Base-by-base conservation (phyloP, 176 grass and related monocot genomes). In the Cocos nucifera region DNA sequence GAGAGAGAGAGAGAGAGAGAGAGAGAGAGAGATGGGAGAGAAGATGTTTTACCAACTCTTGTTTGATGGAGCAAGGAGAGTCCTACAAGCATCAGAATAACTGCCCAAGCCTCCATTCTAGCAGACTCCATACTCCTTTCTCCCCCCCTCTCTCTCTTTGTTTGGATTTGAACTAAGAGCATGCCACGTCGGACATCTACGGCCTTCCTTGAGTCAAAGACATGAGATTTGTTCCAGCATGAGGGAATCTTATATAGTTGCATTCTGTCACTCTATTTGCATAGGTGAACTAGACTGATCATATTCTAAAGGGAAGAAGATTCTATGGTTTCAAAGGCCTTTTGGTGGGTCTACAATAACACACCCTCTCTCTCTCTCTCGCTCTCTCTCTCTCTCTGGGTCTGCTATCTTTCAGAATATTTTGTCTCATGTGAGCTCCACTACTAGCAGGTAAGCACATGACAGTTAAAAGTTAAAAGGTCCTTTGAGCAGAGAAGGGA, bases 21-120 rank as follows among this genome's bases (percentile, higher is more conserved):
- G 28, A 30, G 28, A 30, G 48, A 65, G 6, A 15, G 23, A 4
- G 5, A 28, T 28, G 14, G 57, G 27, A 59, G 27, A 48, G 17
- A 26, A 60, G 27, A 56, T 69, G 49, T 26, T 61, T 80, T 83
- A 90, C 87, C 87, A 49, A 63, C 75, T 54, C 74, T 62, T 29
- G 61, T 77, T 55, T 86, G 82, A 32, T 86, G 79, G 75, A 86
- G 67, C 51, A 85, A 63, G 35, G 72, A 77, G 28, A 86, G 82
- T 67, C 72, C 72, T 4, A 90, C 44, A 50, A 86, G 76, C 23
- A 90, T 61, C 58, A 85, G 26, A 18, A 89, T 15, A n/a, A 58
- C 73, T 24, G 86, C 64, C 56, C 82, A 51, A 62, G 80, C 78
- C 54, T 79, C 28, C 24, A 82, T 29, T 29, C 79, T 80, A 53